Evolutionary conservation across 768 basidiomycete species (phyloP).

Genomic region (Fibroporia radiculosa): DNA sequence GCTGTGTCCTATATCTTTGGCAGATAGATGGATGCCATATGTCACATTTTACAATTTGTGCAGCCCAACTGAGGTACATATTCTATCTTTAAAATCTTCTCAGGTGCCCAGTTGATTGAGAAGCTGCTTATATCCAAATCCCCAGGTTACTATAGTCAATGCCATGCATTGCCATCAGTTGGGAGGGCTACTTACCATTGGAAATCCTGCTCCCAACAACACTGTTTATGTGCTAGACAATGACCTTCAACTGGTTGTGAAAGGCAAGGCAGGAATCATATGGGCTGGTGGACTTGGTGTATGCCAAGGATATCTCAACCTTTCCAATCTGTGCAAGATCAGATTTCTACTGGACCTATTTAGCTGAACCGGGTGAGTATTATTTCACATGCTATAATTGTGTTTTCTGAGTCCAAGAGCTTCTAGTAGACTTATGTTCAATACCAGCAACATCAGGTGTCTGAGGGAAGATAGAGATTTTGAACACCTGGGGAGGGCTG

Average conservation of each 20-base stretch:
- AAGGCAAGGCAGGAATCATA: conserved; percentile 37
- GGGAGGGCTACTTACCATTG: conserved; percentile 39
- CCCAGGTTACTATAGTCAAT: conserved; percentile 48
- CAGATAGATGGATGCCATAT: conserved; percentile 37
- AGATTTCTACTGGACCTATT: conserved; percentile 49
- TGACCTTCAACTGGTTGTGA: conserved; percentile 23
- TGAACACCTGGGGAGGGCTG: conserved; percentile 51
- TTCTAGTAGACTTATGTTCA: conserved; percentile 39
- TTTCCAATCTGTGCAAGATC: conserved; percentile 40
- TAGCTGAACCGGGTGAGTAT: conserved; percentile 34
- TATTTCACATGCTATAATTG: neutral
- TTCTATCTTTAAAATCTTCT: neutral
- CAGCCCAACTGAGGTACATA: conserved; percentile 45
- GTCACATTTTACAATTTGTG: conserved; percentile 45
- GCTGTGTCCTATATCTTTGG: conserved; percentile 38
- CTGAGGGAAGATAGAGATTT: conserved; percentile 47
- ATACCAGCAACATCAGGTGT: conserved; percentile 53
- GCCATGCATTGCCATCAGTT: conserved; percentile 41
- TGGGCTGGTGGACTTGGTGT: conserved; percentile 61
- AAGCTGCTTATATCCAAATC: too few species aligned
- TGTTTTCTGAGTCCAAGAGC: conserved; percentile 7
- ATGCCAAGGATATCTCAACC: conserved; percentile 46
- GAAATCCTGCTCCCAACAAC: conserved; percentile 48
- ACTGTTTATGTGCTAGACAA: conserved; percentile 32
- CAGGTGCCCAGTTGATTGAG: neutral